Conservation (phyloP, 768 basidiomycete species). For the Tephrocybe sp. region DNA sequence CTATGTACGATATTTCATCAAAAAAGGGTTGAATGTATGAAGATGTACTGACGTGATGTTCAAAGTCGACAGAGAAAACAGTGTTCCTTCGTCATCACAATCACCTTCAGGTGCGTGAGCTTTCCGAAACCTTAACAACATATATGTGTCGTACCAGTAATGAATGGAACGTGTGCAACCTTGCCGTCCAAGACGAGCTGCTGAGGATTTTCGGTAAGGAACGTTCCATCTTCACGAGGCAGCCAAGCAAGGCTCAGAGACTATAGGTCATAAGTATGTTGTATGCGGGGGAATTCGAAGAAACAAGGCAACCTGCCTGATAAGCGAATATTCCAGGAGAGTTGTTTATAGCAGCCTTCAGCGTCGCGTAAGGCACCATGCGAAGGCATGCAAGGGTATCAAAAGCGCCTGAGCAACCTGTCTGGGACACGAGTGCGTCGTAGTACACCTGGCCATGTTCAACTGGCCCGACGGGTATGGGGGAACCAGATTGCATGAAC, state of each 20-base stretch:
- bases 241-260: slow-evolving; percentile 41
- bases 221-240: slow-evolving; percentile 49
- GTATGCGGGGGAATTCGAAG: not conserved
- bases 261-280: slow-evolving; percentile 18
- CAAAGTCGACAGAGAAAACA: slow-evolving; percentile 42
- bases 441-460: slow-evolving; percentile 44
- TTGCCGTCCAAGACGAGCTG: slow-evolving; percentile 37
- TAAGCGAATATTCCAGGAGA: slow-evolving; percentile 41
- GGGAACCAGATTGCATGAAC: slow-evolving; percentile 50
- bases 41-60: slow-evolving; percentile 45
- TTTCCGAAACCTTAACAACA: not conserved
- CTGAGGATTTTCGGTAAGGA: slow-evolving; percentile 42
- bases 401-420: slow-evolving; percentile 34
- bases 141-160: slow-evolving; percentile 35
- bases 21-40: too few species aligned
- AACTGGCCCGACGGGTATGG: slow-evolving; percentile 43
- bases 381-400: slow-evolving; percentile 48
- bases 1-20: slow-evolving; percentile 14
- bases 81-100: slow-evolving; percentile 59
- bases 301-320: slow-evolving; percentile 27
- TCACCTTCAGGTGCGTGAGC: slow-evolving; percentile 30
- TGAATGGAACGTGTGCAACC: slow-evolving; percentile 46
- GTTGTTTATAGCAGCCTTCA: slow-evolving; percentile 41
- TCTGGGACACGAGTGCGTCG: slow-evolving; percentile 37
- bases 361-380: slow-evolving; percentile 28